Evolutionary conservation across 2,329 filamentous ascomycete species (phyloP).

Genomic region (Penicillium sp.): DNA sequence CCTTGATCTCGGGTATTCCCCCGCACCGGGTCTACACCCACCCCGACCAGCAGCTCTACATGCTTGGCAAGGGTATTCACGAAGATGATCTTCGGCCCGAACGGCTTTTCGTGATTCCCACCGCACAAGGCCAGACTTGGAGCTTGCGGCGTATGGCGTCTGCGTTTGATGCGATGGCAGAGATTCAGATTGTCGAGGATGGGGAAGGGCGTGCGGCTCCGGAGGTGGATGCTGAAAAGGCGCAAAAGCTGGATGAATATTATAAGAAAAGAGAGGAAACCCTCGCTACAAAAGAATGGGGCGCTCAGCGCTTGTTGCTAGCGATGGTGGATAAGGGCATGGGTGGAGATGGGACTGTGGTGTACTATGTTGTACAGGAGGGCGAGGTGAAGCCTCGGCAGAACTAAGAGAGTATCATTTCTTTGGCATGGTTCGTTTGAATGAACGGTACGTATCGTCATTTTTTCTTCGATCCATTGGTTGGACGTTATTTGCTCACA

Average conservation of each 20-base stretch:
- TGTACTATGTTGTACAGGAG: conserved; percentile 66
- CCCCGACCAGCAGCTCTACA: conserved; percentile 63
- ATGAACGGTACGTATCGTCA: neutral
- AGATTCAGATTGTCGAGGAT: conserved; percentile 9
- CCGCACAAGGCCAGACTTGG: conserved; percentile 61
- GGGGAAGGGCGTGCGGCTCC: conserved; percentile 4
- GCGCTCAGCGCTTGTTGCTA: conserved; percentile 56
- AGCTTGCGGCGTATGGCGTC: conserved; percentile 55
- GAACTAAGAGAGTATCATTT: conserved; percentile 45
- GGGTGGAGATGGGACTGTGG: conserved; percentile 61
- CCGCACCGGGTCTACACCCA: conserved; percentile 62
- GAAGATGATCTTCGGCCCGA: conserved; percentile 51
- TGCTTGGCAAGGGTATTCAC: conserved; percentile 53
- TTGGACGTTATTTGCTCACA: conserved; percentile 18
- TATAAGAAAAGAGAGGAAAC: conserved; percentile 29
- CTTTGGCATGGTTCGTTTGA: neutral
- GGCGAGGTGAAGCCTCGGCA: conserved; percentile 65
- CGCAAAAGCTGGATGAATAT: conserved; percentile 32
- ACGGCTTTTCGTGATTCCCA: conserved; percentile 61
- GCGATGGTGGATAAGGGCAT: conserved; percentile 54
- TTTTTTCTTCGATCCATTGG: neutral
- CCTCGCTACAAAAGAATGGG: conserved; percentile 38
- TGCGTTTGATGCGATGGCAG: conserved; percentile 56
- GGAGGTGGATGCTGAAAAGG: conserved; percentile 26
- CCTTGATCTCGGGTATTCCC: conserved; percentile 61